Base-by-base conservation (phyloP, 306 rosid species). In the Quercus variabilis region DNA sequence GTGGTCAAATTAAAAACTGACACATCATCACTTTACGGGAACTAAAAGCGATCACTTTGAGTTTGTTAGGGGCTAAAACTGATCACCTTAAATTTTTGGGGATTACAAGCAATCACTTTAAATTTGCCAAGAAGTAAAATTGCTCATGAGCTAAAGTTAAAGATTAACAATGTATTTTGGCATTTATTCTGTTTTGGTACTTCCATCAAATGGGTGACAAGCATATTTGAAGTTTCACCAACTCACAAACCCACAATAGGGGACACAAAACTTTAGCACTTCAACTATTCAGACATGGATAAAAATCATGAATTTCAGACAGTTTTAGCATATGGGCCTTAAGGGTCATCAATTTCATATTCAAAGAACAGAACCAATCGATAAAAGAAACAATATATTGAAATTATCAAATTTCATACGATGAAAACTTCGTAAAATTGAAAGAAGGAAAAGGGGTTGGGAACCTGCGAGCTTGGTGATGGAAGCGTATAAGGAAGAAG, bases 401-500 rank as follows among this genome's bases (percentile, higher is more conserved):
- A 59, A 23, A 23, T 9, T 12, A 59, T 25, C 33, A 11, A 23
- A 59, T 21, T 49, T 11, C 1, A 23, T 26, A 2, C 5, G 33
- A 15, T 14, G 69, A 26, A 26, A 8, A 62, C n/a, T 62, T 25
- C 0, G 33, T 62, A 25, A 25, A 17, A 30, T 65, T 21, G 35
- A 3, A 31, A 67, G 26, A 49, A 63, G 74, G 6, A 30, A 60
- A 65, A 76, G 4, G 74, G 74, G 73, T 67, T 19, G 64, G 49
- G 58, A 73, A 94, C 97, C 98, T 92, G 97, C 97, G 33, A 94
- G 97, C 86, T 94, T 92, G 69, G 97, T 85, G 93, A 94, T 83
- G 0, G 86, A 84, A 72, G 97, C 97, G 83, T 13, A 88, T 73
- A 92, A 74, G 57, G 98, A 92, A 83, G 97, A 92, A 76, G 97